Evolutionary conservation across 73 alveolate species (phyloP).

Genomic region (Paraurostyla sp.): DNA sequence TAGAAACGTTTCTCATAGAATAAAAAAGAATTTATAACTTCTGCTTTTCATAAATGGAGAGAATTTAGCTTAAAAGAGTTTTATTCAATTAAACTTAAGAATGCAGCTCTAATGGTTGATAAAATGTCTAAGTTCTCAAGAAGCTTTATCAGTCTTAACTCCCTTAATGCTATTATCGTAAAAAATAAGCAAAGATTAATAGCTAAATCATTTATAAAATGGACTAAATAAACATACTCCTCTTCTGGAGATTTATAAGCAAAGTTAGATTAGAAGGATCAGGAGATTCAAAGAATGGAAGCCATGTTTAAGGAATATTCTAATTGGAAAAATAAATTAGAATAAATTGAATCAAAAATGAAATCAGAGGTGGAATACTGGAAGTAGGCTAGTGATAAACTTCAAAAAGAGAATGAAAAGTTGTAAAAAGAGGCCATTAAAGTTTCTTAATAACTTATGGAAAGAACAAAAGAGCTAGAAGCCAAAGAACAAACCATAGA

Average conservation of each 20-base stretch:
- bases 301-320: constrained; percentile 54
- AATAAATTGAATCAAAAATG: constrained; percentile 61
- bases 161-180: constrained; percentile 13
- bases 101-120: constrained; percentile 73
- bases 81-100: constrained; percentile 3
- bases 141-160: constrained; percentile 49
- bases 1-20: background rate
- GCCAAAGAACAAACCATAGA: background rate
- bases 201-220: constrained; percentile 50
- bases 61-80: background rate
- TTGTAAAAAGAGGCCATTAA: constrained; percentile 53
- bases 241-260: background rate
- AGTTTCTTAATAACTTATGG: background rate
- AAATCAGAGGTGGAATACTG: constrained; percentile 45
- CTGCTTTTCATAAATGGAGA: background rate
- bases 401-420: constrained; percentile 57
- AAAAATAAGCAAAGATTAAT: constrained; percentile 39
- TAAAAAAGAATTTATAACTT: background rate
- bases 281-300: constrained; percentile 39
- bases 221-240: constrained; percentile 22
- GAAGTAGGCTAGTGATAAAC: constrained; percentile 25
- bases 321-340: constrained; percentile 55
- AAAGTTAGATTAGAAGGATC: constrained; percentile 10
- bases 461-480: background rate
- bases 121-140: constrained; percentile 74